Conservation (phyloP, 768 basidiomycete species). For the Suillus subalutaceus region DNA sequence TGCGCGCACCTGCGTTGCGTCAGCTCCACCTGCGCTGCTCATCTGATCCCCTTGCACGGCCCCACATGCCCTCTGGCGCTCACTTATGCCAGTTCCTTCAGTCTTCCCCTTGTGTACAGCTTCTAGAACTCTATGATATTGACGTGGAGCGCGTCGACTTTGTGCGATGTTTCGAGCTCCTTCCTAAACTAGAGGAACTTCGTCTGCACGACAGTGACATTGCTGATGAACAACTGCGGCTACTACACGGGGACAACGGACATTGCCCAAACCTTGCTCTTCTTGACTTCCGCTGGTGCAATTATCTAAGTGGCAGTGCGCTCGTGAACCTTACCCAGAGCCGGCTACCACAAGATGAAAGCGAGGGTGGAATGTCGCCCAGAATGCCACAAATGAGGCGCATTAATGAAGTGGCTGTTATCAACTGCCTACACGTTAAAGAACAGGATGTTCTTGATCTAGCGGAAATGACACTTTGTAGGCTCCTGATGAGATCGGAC, state of each 20-base stretch:
- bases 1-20: conserved; percentile 38
- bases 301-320: conserved; percentile 51
- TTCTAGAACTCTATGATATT: conserved; percentile 54
- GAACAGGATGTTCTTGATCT: conserved; percentile 57
- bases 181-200: conserved; percentile 49
- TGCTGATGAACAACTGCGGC: conserved; percentile 44
- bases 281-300: conserved; percentile 64
- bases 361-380: background rate
- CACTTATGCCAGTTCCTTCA: conserved; percentile 32
- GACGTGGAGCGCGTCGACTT: conserved; percentile 44
- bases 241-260: conserved; percentile 41
- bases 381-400: conserved; percentile 21
- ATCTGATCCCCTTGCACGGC: conserved; percentile 32
- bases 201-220: conserved; percentile 63
- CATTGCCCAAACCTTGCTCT: conserved; percentile 49
- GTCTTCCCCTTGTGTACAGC: conserved; percentile 37
- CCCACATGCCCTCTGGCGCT: conserved; percentile 30
- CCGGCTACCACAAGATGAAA: conserved; percentile 27
- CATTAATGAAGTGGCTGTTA: conserved; percentile 51
- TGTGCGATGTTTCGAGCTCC: conserved; percentile 34
- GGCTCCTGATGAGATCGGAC: conserved; percentile 42
- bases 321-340: conserved; percentile 53
- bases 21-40: conserved; percentile 44
- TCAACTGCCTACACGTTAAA: conserved; percentile 60
- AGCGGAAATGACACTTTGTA: conserved; percentile 48